phyloP scores from a whole-genome alignment of 331 rosid species.

The Dryas integrifolia region DNA sequence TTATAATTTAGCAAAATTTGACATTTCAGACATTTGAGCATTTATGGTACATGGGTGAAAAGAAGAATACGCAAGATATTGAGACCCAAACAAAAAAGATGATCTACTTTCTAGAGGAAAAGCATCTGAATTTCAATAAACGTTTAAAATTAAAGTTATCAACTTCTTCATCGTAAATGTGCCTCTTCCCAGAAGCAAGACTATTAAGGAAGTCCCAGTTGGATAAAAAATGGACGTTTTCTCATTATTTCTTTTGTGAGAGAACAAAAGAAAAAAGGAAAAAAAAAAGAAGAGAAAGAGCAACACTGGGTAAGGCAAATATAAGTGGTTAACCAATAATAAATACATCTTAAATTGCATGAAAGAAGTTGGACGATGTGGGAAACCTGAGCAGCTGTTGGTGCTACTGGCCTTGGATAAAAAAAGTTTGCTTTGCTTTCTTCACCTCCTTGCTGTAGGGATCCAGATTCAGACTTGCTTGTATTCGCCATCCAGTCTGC shows the following conservation, averaged over 20 bases:
- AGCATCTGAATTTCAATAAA: not conserved
- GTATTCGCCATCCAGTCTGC: slow-evolving; percentile 99
- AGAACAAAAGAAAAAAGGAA: not conserved
- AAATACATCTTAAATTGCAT: not conserved
- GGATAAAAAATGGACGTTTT: not conserved
- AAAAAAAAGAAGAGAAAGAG: not conserved
- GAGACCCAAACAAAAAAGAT: not conserved
- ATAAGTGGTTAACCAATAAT: not conserved
- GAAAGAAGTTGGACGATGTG: not conserved
- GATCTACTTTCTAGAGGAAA: not conserved
- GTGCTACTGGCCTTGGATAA: slow-evolving; percentile 94
- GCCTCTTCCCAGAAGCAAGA: not conserved
- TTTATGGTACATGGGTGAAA: not conserved
- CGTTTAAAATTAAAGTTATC: not conserved
- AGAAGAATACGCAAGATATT: not conserved
- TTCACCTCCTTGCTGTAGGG: slow-evolving; percentile 87
- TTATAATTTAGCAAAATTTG: not conserved
- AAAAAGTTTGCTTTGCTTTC: slow-evolving; percentile 80
- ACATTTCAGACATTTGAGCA: not conserved
- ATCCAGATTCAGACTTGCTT: slow-evolving; percentile 77
- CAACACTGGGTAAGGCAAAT: not conserved
- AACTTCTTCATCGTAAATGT: not conserved
- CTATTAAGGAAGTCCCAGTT: not conserved
- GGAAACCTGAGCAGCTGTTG: slow-evolving; percentile 91
- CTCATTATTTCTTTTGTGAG: not conserved